phyloP scores from a whole-genome alignment of 148 eudicot genomes.

The Fagopyrum esculentum region DNA sequence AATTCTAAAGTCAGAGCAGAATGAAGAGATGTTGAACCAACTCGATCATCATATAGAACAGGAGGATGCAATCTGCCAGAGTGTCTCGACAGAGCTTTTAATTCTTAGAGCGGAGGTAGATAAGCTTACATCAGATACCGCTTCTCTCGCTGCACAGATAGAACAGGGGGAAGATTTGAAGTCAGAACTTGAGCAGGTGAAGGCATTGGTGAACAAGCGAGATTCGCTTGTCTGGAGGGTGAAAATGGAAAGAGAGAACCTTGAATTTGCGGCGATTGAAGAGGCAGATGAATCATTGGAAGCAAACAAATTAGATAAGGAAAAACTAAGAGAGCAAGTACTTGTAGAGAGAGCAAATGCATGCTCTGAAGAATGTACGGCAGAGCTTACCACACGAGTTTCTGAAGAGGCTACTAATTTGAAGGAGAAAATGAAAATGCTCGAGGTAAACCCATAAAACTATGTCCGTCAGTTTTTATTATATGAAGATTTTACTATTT shows the following conservation, averaged over 20 bases:
- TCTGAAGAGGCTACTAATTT: conserved; percentile 44
- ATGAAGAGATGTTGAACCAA: conserved; percentile 29
- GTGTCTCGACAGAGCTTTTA: conserved; percentile 29
- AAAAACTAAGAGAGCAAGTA: conserved; percentile 53
- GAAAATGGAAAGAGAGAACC: conserved; percentile 26
- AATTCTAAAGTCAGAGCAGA: conserved; percentile 26
- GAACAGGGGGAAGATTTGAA: conserved; percentile 22
- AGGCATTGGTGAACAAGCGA: conserved; percentile 31
- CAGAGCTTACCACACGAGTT: conserved; percentile 23
- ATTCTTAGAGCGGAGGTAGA: conserved; percentile 41
- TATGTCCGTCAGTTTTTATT: neutral
- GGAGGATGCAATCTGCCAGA: conserved; percentile 27
- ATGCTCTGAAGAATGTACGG: conserved; percentile 21
- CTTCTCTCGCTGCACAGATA: conserved; percentile 29
- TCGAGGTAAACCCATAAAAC: conserved; percentile 45
- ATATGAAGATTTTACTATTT: neutral
- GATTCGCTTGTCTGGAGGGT: conserved; percentile 32
- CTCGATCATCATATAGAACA: conserved; percentile 45
- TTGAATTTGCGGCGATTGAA: conserved; percentile 24
- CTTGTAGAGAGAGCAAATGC: conserved; percentile 31
- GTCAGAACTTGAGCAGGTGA: conserved; percentile 37
- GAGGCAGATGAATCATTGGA: conserved; percentile 40
- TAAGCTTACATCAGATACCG: conserved; percentile 35
- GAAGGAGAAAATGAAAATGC: conserved; percentile 57
- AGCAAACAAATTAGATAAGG: conserved; percentile 58